Evolutionary conservation across 2,329 filamentous ascomycete species (phyloP).

Genomic region (Drechslerella coelobrocha): DNA sequence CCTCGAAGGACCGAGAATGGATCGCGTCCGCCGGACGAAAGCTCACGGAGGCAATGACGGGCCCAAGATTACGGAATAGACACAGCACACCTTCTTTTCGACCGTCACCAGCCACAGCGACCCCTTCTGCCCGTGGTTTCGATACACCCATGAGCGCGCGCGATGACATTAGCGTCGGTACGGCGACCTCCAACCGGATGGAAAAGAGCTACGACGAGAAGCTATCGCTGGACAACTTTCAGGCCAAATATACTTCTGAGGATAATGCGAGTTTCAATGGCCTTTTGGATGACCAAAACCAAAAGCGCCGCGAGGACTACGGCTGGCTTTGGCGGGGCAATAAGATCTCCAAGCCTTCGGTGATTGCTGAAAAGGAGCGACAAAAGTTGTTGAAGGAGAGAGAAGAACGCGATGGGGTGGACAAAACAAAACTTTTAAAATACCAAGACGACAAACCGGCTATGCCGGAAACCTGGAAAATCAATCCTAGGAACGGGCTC

Average conservation of each 20-base stretch:
- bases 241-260: slow-evolving; percentile 93
- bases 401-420: slow-evolving; percentile 68
- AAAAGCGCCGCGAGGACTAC: slow-evolving; percentile 81
- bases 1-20: slow-evolving; percentile 84
- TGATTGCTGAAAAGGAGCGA: slow-evolving; percentile 72
- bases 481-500: slow-evolving; percentile 76
- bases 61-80: slow-evolving; percentile 64
- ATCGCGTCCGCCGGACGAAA: slow-evolving; percentile 79
- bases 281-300: slow-evolving; percentile 87
- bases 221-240: slow-evolving; percentile 83
- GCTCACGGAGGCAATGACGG: slow-evolving; percentile 80
- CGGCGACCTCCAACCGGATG: slow-evolving; percentile 51
- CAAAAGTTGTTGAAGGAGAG: slow-evolving; percentile 74
- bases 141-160: slow-evolving; percentile 70
- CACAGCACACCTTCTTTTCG: slow-evolving; percentile 52
- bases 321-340: slow-evolving; percentile 89
- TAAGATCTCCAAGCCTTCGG: slow-evolving; percentile 71
- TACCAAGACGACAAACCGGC: slow-evolving; percentile 76
- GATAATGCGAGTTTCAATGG: slow-evolving; percentile 98
- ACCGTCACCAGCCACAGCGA: slow-evolving; percentile 59
- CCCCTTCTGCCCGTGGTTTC: slow-evolving; percentile 71
- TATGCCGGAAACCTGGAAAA: slow-evolving; percentile 76
- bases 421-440: slow-evolving; percentile 67
- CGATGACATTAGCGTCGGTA: slow-evolving; percentile 57
- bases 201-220: slow-evolving; percentile 71